A percentile compares a stretch with the other conserved stretches of the same genome.
phyloP scores from a whole-genome alignment of 106 monocot genomes.

The Dendrobium huoshanense region DNA sequence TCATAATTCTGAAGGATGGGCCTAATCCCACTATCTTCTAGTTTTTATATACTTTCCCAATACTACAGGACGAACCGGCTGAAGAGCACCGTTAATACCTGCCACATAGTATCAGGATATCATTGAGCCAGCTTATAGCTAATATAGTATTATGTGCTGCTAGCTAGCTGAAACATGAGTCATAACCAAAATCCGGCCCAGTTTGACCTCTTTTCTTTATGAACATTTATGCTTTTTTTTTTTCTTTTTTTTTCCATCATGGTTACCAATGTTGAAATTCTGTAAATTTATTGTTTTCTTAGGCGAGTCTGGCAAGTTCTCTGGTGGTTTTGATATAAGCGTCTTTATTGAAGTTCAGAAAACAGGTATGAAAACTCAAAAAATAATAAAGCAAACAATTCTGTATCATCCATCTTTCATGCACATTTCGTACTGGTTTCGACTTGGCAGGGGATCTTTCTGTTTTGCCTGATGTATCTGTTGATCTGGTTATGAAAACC shows the following conservation, averaged over 20 bases:
- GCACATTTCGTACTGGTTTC: not conserved
- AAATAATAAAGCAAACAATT: not conserved
- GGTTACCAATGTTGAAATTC: not conserved
- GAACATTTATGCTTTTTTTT: too few species aligned
- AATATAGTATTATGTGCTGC: too few species aligned
- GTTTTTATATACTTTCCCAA: too few species aligned
- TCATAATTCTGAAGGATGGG: too few species aligned
- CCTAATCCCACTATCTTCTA: too few species aligned
- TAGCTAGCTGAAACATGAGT: too few species aligned
- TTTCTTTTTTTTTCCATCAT: not conserved
- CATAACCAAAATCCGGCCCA: too few species aligned
- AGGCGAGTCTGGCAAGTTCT: constrained; percentile 33
- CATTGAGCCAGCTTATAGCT: too few species aligned
- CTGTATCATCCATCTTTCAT: not conserved
- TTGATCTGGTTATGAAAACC: constrained; percentile 21
- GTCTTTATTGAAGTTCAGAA: constrained; percentile 25
- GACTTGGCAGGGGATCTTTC: constrained; percentile 25
- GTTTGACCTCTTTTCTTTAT: too few species aligned
- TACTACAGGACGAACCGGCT: too few species aligned
- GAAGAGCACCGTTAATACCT: too few species aligned
- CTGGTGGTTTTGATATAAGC: constrained; percentile 47
- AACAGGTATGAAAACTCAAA: constrained; percentile 16
- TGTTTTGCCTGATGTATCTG: constrained; percentile 32
- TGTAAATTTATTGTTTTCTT: not conserved
- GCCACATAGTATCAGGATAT: too few species aligned